phyloP scores from a whole-genome alignment of 371 early-diverging fungal species.

The Rhizopus microsporus region DNA sequence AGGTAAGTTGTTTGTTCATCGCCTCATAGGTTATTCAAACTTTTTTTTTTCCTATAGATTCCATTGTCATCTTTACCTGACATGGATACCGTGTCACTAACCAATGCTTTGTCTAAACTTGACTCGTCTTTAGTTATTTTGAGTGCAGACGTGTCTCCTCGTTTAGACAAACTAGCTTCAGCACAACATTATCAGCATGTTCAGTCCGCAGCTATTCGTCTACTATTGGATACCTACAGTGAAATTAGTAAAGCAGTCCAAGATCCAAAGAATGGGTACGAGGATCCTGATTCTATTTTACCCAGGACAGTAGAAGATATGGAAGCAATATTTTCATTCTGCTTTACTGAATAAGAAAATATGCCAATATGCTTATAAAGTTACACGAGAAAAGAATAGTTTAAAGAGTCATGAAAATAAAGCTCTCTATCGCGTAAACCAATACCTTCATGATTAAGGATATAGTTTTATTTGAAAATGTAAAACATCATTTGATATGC shows the following conservation, averaged over 20 bases:
- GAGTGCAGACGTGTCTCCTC: constrained; percentile 54
- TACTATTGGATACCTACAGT: constrained; percentile 68
- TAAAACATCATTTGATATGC: too few relatives aligned
- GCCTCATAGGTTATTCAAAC: background rate
- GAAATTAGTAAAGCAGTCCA: constrained; percentile 59
- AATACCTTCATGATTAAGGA: too few relatives aligned
- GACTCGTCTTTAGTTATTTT: constrained; percentile 64
- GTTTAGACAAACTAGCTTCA: constrained; percentile 47
- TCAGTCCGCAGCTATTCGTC: constrained; percentile 42
- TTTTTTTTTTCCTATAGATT: constrained; percentile 33
- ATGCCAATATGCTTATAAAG: background rate
- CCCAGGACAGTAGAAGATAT: constrained; percentile 77
- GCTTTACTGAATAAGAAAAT: constrained; percentile 25
- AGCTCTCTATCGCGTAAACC: too few relatives aligned
- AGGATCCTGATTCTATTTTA: constrained; percentile 63
- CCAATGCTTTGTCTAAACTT: constrained; percentile 58
- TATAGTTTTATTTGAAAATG: too few relatives aligned
- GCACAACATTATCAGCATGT: constrained; percentile 44
- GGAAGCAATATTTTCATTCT: constrained; percentile 63
- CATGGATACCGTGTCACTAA: constrained; percentile 59
- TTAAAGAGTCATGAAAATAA: too few relatives aligned
- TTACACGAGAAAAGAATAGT: too few relatives aligned
- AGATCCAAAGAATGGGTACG: constrained; percentile 68
- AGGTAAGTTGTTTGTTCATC: constrained; percentile 29
- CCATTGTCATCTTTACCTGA: constrained; percentile 61